These are phyloP conservation scores for Enterocytospora artemiae DNA, from an alignment of 371 early-diverging fungal species.

Conservation along the genomic window DNA sequence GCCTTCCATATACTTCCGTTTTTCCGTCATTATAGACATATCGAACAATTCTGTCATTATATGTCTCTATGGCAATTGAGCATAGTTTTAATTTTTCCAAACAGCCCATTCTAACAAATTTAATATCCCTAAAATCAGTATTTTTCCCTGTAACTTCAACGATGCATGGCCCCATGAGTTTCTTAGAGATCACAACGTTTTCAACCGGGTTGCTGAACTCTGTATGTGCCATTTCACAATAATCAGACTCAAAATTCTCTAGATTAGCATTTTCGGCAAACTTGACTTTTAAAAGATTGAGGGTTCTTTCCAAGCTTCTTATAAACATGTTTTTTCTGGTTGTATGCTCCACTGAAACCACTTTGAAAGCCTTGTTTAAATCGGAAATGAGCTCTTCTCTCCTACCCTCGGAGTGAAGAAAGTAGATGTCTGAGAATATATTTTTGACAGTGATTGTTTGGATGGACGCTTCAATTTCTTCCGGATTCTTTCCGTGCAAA, in stretches of 20 bases:
- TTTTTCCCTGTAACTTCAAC: constrained; percentile 13
- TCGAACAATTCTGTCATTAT: constrained; percentile 5
- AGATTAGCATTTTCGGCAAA: constrained; percentile 11
- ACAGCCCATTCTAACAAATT: constrained; percentile 23
- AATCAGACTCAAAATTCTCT: constrained; percentile 22
- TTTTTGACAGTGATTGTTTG: constrained; percentile 15
- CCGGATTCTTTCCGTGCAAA: constrained; percentile 28
- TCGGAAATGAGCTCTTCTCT: constrained; percentile 7
- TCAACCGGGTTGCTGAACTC: constrained; percentile 54
- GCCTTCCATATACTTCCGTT: neutral
- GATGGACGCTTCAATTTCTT: neutral
- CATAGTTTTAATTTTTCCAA: constrained; percentile 22
- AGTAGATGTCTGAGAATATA: constrained; percentile 31
- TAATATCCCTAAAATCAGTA: constrained; percentile 9
- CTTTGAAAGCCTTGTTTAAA: neutral
- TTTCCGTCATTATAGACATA: constrained; percentile 20
- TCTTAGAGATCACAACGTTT: constrained; percentile 50
- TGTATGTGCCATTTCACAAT: constrained; percentile 27
- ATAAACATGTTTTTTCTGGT: constrained; percentile 49
- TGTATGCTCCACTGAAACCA: constrained; percentile 7
- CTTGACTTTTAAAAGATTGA: constrained; percentile 22
- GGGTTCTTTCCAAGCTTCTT: constrained; percentile 10
- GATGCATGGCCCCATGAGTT: constrained; percentile 48
- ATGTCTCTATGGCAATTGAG: constrained; percentile 16
- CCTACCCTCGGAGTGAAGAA: constrained; percentile 1